These are phyloP conservation scores for Candida palmyrensis DNA, from an alignment of 805 yeast species.

Conservation along the genomic window DNA sequence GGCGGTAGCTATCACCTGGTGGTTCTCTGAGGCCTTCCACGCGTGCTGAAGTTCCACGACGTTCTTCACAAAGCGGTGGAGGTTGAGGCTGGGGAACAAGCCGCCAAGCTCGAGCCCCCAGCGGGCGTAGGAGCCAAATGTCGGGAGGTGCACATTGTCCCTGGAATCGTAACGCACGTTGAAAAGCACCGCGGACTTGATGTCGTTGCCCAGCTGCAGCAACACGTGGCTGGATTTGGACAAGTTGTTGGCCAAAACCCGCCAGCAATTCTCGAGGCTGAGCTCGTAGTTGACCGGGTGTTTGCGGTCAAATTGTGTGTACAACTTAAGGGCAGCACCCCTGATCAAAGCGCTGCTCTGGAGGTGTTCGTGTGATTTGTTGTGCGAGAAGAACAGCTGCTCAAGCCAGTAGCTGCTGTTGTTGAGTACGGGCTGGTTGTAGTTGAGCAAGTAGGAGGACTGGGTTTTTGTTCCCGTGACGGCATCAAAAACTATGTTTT, in stretches of 20 bases:
- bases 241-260: slow-evolving; percentile 23
- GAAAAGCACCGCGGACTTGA: slow-evolving; percentile 41
- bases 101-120: slow-evolving; percentile 34
- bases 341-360: slow-evolving; percentile 39
- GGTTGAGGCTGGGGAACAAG: slow-evolving; percentile 16
- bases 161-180: slow-evolving; percentile 41
- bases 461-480: slow-evolving; percentile 45
- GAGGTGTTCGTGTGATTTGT: slow-evolving; percentile 45
- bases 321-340: slow-evolving; percentile 39
- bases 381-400: slow-evolving; percentile 35
- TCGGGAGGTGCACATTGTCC: slow-evolving; percentile 39
- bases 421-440: slow-evolving; percentile 41
- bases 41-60: slow-evolving; percentile 32
- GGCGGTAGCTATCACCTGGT: slow-evolving; percentile 20
- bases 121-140: slow-evolving; percentile 33
- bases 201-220: slow-evolving; percentile 39
- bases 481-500: slow-evolving; percentile 46
- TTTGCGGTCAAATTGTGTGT: slow-evolving; percentile 26
- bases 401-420: slow-evolving; percentile 37
- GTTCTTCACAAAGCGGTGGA: slow-evolving; percentile 36
- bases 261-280: slow-evolving; percentile 39
- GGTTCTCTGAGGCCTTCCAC: slow-evolving; percentile 6
- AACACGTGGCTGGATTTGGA: slow-evolving; percentile 27
- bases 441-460: slow-evolving; percentile 45
- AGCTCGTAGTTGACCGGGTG: slow-evolving; percentile 43